Conservation (phyloP, 257 asterid genomes). For the Cinchona pubescens region DNA sequence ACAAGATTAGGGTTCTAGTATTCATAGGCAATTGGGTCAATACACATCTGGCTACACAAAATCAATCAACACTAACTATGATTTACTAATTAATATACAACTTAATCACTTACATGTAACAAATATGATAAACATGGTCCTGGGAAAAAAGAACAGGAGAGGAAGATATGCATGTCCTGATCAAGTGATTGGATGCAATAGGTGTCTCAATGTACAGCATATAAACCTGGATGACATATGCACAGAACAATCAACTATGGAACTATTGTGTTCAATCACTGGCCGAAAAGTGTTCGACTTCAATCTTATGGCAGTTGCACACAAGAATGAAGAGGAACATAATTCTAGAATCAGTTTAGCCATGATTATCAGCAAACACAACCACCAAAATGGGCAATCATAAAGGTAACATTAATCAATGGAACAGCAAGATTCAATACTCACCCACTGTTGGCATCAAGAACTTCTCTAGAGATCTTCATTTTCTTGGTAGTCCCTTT, state of each 20-base stretch:
- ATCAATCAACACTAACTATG: too few relatives aligned
- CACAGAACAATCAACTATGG: not conserved
- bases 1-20: too few relatives aligned
- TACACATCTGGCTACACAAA: not conserved
- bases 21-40: too few relatives aligned
- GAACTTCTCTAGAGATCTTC: conserved; percentile 41
- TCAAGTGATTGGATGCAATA: not conserved
- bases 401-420: not conserved
- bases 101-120: not conserved
- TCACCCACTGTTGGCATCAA: conserved; percentile 39
- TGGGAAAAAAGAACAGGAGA: not conserved
- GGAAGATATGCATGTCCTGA: too few relatives aligned
- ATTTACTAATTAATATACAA: too few relatives aligned
- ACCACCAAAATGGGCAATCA: not conserved
- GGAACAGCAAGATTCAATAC: conserved; percentile 3
- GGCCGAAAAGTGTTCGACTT: not conserved
- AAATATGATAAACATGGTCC: not conserved
- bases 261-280: not conserved
- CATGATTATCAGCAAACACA: not conserved
- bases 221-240: too few relatives aligned
- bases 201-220: not conserved
- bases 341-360: not conserved
- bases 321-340: not conserved
- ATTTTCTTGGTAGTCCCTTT: conserved; percentile 44
- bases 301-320: not conserved